Percentiles rank a stretch among this genome's conserved stretches.
Evolutionary conservation across 2,329 filamentous ascomycete genomes (phyloP).

Genomic region (Teratosphaeria zuluensis): DNA sequence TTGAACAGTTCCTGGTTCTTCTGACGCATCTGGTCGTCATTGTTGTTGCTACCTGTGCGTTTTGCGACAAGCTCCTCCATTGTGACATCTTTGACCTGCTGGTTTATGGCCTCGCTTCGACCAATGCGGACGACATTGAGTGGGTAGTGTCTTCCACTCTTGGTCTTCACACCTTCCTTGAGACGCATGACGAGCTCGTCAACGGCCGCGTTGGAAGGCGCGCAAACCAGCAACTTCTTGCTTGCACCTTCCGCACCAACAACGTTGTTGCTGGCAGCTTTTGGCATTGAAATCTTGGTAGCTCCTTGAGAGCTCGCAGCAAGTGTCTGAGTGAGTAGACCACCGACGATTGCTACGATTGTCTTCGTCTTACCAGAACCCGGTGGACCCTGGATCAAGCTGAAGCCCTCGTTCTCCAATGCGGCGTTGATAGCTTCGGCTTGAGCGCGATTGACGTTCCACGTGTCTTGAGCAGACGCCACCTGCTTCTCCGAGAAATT

Average conservation of each 20-base stretch:
- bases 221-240: constrained; percentile 91
- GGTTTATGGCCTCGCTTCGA: constrained; percentile 84
- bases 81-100: constrained; percentile 79
- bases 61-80: constrained; percentile 82
- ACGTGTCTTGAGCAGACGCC: constrained; percentile 60
- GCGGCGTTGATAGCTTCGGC: constrained; percentile 86
- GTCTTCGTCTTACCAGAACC: constrained; percentile 97
- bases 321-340: constrained; percentile 57
- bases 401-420: constrained; percentile 93
- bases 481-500: constrained; percentile 68
- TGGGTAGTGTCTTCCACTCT: constrained; percentile 60
- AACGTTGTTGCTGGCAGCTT: constrained; percentile 8
- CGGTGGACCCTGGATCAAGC: constrained; percentile 87
- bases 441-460: constrained; percentile 78
- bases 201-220: constrained; percentile 96
- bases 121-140: constrained; percentile 85
- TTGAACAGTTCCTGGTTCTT: constrained; percentile 60
- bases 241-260: constrained; percentile 29
- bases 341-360: constrained; percentile 90
- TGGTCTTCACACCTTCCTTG: constrained; percentile 74
- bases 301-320: constrained; percentile 32
- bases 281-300: constrained; percentile 29
- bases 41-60: constrained; percentile 42
- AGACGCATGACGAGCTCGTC: constrained; percentile 91
- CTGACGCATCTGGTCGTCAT: constrained; percentile 35